Evolutionary conservation across 352 stramenopile species (phyloP).

Genomic region (Globisporangium heterothallicum): DNA sequence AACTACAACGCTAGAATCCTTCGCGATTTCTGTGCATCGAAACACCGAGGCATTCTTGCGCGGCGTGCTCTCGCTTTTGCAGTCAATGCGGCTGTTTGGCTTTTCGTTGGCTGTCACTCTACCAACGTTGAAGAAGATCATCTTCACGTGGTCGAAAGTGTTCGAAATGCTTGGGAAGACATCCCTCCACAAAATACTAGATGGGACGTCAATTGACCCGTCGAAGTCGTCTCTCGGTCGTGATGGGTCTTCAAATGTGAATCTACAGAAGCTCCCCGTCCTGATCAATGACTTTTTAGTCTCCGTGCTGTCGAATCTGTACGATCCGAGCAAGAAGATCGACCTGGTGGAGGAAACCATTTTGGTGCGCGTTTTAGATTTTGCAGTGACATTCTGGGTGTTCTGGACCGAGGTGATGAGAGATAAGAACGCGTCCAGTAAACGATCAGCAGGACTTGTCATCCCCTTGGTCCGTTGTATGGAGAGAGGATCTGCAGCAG

Average conservation of each 20-base stretch:
- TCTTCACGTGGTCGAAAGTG: conserved; percentile 68
- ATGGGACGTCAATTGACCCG: not conserved
- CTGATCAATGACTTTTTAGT: conserved; percentile 75
- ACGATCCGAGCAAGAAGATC: conserved; percentile 17
- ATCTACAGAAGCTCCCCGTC: conserved; percentile 60
- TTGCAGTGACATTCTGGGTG: conserved; percentile 66
- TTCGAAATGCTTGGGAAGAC: conserved; percentile 51
- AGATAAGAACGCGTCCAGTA: conserved; percentile 40
- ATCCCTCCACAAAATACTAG: conserved; percentile 23
- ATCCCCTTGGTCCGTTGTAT: conserved; percentile 54
- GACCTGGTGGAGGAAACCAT: conserved; percentile 40
- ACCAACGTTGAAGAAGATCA: conserved; percentile 66
- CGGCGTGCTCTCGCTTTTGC: conserved; percentile 59
- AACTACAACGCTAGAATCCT: conserved; percentile 51
- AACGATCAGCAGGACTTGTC: conserved; percentile 48
- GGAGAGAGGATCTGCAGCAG: conserved; percentile 29
- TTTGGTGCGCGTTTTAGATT: conserved; percentile 63
- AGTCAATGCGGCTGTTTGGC: conserved; percentile 56
- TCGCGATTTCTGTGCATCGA: conserved; percentile 61
- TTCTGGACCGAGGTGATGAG: conserved; percentile 60
- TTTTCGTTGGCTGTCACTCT: conserved; percentile 49
- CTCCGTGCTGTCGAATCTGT: conserved; percentile 40
- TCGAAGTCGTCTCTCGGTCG: conserved; percentile 14
- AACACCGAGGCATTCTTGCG: conserved; percentile 73
- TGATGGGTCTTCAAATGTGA: conserved; percentile 18